Conservation (phyloP, 2,329 filamentous ascomycete genomes). For the Nannizzia gypsea region DNA sequence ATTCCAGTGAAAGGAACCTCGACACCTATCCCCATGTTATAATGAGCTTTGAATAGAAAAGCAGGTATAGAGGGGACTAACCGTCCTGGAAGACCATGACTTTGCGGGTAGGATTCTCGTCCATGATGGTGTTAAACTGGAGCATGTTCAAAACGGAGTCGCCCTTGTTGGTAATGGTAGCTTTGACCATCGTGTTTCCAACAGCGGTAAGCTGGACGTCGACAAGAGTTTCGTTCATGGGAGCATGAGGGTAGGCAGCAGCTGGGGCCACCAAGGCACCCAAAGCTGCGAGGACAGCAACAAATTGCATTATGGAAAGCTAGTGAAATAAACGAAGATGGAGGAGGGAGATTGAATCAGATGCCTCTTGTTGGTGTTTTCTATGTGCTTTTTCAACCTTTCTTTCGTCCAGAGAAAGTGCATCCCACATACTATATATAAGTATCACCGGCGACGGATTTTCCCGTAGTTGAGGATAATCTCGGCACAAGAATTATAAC, state of each 20-base stretch:
- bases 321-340: background rate
- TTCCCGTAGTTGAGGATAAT: background rate
- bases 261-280: background rate
- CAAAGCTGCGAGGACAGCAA: background rate
- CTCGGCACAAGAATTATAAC: background rate
- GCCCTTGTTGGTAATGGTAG: slow-evolving; percentile 11
- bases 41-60: background rate
- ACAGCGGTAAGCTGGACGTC: slow-evolving; percentile 7
- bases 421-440: background rate
- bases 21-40: background rate
- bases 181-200: slow-evolving; percentile 11
- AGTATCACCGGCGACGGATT: background rate
- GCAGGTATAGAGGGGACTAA: background rate
- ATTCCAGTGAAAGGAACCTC: slow-evolving; percentile 9
- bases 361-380: background rate
- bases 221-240: background rate
- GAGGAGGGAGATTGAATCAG: background rate
- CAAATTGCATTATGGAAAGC: background rate
- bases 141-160: slow-evolving; percentile 4
- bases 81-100: slow-evolving; percentile 11
- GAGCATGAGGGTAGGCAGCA: background rate
- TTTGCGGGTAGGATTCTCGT: slow-evolving; percentile 7
- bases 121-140: slow-evolving; percentile 10
- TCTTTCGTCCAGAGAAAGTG: background rate
- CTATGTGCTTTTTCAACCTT: background rate